Conservation (phyloP, 768 basidiomycete species). For the Neoboletus brunneissimus region DNA sequence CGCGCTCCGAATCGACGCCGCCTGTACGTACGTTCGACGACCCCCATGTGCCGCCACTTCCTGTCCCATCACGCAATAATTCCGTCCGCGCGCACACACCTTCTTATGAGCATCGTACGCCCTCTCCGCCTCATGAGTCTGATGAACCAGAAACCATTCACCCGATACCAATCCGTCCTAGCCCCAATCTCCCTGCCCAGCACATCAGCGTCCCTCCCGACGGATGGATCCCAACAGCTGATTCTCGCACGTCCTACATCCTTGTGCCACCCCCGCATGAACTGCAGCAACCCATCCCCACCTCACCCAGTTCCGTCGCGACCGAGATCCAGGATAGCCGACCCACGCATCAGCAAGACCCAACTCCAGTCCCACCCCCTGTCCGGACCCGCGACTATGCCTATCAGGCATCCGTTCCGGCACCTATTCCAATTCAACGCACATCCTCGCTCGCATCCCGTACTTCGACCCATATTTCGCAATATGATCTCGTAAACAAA, state of each 20-base stretch:
- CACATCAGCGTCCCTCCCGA: slow-evolving; percentile 17
- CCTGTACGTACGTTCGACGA: slow-evolving; percentile 24
- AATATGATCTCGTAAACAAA: slow-evolving; percentile 31
- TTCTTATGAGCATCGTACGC: slow-evolving; percentile 17
- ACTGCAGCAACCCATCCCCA: slow-evolving; percentile 12
- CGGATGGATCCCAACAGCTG: slow-evolving; percentile 30
- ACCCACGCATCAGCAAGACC: slow-evolving; percentile 3
- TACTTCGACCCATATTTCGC: slow-evolving; percentile 31
- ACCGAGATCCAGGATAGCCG: slow-evolving; percentile 14
- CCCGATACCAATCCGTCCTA: slow-evolving; percentile 29
- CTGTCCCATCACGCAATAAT: slow-evolving; percentile 17
- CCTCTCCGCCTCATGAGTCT: slow-evolving; percentile 3
- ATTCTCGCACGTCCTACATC: slow-evolving; percentile 26
- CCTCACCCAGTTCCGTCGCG: slow-evolving; percentile 14
- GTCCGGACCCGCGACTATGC: slow-evolving; percentile 30
- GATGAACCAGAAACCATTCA: slow-evolving; percentile 27
- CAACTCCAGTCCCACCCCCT: slow-evolving; percentile 22
- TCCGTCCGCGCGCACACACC: slow-evolving; percentile 19
- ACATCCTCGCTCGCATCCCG: slow-evolving; percentile 26
- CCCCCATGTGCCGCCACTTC: slow-evolving; percentile 18
- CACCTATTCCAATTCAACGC: slow-evolving; percentile 11
- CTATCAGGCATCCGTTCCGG: slow-evolving; percentile 19
- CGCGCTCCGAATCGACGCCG: slow-evolving; percentile 27
- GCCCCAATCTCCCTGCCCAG: slow-evolving; percentile 8
- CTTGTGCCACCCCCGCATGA: slow-evolving; percentile 22